Evolutionary conservation across 163 green algal species (phyloP).

Genomic region (Chloroidium sp.): DNA sequence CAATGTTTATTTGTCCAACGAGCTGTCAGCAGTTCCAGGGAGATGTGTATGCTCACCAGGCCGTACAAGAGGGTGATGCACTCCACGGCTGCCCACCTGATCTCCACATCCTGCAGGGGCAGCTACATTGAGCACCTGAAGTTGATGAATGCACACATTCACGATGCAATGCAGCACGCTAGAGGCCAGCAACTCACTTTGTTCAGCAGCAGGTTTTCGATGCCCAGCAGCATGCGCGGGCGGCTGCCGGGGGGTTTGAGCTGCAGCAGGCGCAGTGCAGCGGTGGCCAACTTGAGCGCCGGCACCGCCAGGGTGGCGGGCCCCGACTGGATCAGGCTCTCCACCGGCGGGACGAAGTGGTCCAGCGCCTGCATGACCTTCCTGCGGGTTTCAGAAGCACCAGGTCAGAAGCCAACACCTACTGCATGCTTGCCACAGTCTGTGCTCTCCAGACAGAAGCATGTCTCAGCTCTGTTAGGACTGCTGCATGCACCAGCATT

Average conservation of each 20-base stretch:
- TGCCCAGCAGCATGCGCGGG: not conserved
- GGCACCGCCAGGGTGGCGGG: too few relatives aligned
- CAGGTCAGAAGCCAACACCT: too few relatives aligned
- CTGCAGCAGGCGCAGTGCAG: not conserved
- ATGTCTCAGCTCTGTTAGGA: too few relatives aligned
- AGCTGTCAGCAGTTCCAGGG: too few relatives aligned
- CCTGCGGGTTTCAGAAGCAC: not conserved
- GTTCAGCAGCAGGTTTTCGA: not conserved
- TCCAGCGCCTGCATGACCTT: not conserved
- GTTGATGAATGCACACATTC: not conserved
- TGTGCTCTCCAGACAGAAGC: too few relatives aligned
- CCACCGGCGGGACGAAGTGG: not conserved
- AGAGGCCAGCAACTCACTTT: not conserved
- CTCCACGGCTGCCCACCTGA: conserved; percentile 39
- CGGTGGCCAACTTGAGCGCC: too few relatives aligned
- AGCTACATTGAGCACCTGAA: not conserved
- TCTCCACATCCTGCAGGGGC: conserved; percentile 12
- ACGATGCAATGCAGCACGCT: too few relatives aligned
- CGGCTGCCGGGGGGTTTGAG: not conserved
- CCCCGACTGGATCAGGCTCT: not conserved
- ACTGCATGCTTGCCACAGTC: too few relatives aligned
- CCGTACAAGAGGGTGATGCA: conserved; percentile 30
- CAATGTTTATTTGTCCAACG: too few relatives aligned
- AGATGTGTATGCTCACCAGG: conserved; percentile 14
- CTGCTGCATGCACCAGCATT: too few relatives aligned